Evolutionary conservation across 78 protist species (phyloP).

Genomic region (Emiliania huxleyi): DNA sequence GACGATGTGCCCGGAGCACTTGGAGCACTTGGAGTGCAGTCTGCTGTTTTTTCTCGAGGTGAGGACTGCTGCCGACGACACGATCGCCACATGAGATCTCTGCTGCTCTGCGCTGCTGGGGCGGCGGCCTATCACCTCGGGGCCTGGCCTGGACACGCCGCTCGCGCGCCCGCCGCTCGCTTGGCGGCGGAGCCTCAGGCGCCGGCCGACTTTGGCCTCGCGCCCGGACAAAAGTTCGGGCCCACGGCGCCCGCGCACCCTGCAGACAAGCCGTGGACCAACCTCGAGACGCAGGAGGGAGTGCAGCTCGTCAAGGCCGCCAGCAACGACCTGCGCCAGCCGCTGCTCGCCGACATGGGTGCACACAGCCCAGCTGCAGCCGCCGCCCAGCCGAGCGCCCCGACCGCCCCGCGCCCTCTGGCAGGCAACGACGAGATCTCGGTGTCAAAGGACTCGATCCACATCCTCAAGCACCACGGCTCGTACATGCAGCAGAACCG

Average conservation of each 20-base stretch:
- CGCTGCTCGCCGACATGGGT: background rate
- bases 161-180: too few relatives aligned
- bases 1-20: too few relatives aligned
- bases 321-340: background rate
- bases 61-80: too few relatives aligned
- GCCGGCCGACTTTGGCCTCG: background rate
- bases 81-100: too few relatives aligned
- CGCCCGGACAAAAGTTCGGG: background rate
- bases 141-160: too few relatives aligned
- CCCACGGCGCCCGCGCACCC: conserved; percentile 5
- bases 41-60: too few relatives aligned
- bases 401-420: too few relatives aligned
- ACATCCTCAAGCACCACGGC: conserved; percentile 49
- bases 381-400: too few relatives aligned
- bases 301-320: background rate
- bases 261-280: conserved; percentile 3
- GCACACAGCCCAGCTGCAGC: background rate
- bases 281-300: background rate
- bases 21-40: too few relatives aligned
- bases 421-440: background rate
- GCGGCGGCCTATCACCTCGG: too few relatives aligned
- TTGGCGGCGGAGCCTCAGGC: too few relatives aligned
- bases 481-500: conserved; percentile 45
- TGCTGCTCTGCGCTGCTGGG: too few relatives aligned
- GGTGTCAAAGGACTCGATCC: conserved; percentile 1